Evolutionary conservation across 140 eudicot species (phyloP), one percentile per base, ranked within the genome.

Genomic region (Anethum foeniculum): DNA sequence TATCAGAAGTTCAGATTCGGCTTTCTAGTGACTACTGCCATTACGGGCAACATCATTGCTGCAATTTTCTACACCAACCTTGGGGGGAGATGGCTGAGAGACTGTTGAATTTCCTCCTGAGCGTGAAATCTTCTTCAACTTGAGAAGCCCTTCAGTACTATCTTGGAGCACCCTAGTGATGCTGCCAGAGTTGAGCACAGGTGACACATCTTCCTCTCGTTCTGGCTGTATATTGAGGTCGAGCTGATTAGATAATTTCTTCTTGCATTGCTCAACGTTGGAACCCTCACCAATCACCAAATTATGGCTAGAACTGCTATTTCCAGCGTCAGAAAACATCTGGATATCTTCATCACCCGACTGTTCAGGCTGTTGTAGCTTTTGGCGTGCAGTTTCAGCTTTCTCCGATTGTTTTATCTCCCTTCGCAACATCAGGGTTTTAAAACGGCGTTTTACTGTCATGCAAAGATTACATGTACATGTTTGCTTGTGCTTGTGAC

Each of bases 151-250:
- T n/a, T 84, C 88, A 5, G 82, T 48, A 10, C 83, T 79, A 56
- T 81, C 87, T 65, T 80, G 75, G 82, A 48, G 80, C 48, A 82
- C 28, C 36, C 84, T 83, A 81, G 60, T 79, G 47, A 80, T 54
- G 23, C 85, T 80, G 5, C 84, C 90, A 28, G 87, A 83, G 47
- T 80, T 88, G 28, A 87, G 82, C 83, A 84, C 86, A 39, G 93
- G 85, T 71, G 85, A 88, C 44, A 76, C 30, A 43, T 93, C 96
- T 81, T 92, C 97, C 71, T 93, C 97, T 36, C 87, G 78, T 58
- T 91, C 96, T 4, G 98, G 98, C 83, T 84, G 93, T 62, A 86
- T 91, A 80, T 93, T 93, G 67, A 93, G 87, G 90, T 93, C 98
- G 6, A 93, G 85, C 9, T 87, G 82, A 77, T 76, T 56, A 38